Percentiles rank a stretch among this genome's conserved stretches.
These are phyloP conservation scores for Beauveria medogensis DNA, from an alignment of 2,329 filamentous ascomycete genomes.

Conservation along the genomic window DNA sequence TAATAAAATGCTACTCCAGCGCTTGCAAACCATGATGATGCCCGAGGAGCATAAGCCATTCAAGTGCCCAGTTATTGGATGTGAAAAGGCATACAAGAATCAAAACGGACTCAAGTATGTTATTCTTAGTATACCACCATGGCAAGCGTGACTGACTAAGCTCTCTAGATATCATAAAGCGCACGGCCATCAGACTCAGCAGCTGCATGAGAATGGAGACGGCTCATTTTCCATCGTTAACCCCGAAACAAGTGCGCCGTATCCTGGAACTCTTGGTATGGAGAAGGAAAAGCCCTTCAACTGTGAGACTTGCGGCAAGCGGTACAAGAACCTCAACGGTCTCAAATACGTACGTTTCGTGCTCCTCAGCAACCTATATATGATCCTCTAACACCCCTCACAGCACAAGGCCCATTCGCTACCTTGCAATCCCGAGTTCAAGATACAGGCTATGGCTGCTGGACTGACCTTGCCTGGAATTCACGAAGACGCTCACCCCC, in stretches of 20 bases:
- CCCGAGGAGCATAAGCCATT: constrained; percentile 96
- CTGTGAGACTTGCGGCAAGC: constrained; percentile 93
- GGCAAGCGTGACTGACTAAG: constrained; percentile 20
- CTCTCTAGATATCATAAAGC: constrained; percentile 55
- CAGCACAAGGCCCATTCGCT: constrained; percentile 75
- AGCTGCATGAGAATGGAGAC: constrained; percentile 92
- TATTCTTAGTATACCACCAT: constrained; percentile 4
- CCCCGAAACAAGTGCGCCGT: constrained; percentile 86
- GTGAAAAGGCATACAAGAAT: constrained; percentile 99
- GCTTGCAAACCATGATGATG: constrained; percentile 53
- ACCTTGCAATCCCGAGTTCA: constrained; percentile 77
- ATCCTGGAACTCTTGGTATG: constrained; percentile 96
- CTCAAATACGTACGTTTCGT: constrained; percentile 71
- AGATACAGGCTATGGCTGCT: constrained; percentile 36
- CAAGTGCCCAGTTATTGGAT: constrained; percentile 94
- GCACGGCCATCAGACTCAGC: constrained; percentile 94
- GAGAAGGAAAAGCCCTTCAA: constrained; percentile 99
- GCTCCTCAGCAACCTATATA: neutral
- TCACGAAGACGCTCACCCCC: constrained; percentile 33
- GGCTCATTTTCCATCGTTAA: constrained; percentile 98
- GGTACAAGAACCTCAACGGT: constrained; percentile 98
- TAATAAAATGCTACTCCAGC: constrained; percentile 48
- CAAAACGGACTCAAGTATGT: constrained; percentile 93
- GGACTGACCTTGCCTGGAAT: constrained; percentile 36
- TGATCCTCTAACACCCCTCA: constrained; percentile 24